Evolutionary conservation across 495 filamentous ascomycete genomes (phyloP).

Genomic region (Penicillium roqueforti): DNA sequence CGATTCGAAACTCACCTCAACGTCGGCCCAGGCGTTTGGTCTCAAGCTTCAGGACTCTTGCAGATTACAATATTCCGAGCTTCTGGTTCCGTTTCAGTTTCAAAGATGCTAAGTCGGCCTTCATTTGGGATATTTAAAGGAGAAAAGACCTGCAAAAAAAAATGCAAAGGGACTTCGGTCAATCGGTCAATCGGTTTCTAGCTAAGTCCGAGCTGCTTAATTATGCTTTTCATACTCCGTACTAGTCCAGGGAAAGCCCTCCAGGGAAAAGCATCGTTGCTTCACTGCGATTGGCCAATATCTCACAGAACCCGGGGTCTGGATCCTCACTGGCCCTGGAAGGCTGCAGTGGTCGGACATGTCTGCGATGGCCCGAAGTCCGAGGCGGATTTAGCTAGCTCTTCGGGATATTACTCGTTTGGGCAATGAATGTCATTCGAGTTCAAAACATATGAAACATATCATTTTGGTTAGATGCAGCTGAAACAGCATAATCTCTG

Average conservation of each 20-base stretch:
- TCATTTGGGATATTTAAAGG: no score
- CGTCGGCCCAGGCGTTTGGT: background rate
- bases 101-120: background rate
- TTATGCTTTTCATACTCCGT: background rate
- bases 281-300: background rate
- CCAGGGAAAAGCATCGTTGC: background rate
- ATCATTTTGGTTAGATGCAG: no score
- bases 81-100: background rate
- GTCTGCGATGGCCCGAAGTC: background rate
- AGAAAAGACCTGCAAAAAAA: background rate
- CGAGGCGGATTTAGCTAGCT: background rate
- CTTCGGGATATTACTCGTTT: background rate
- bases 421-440: no score
- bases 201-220: background rate
- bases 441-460: no score
- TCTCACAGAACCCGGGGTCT: no score
- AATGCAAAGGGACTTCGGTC: background rate
- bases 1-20: conserved; percentile 4
- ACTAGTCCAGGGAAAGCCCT: background rate
- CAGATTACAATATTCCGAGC: background rate
- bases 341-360: background rate
- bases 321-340: no score
- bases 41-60: background rate
- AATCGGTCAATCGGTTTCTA: background rate
- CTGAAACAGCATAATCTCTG: no score